Evolutionary conservation across 2,329 filamentous ascomycete species (phyloP).

Genomic region (Colletotrichum aenigma): DNA sequence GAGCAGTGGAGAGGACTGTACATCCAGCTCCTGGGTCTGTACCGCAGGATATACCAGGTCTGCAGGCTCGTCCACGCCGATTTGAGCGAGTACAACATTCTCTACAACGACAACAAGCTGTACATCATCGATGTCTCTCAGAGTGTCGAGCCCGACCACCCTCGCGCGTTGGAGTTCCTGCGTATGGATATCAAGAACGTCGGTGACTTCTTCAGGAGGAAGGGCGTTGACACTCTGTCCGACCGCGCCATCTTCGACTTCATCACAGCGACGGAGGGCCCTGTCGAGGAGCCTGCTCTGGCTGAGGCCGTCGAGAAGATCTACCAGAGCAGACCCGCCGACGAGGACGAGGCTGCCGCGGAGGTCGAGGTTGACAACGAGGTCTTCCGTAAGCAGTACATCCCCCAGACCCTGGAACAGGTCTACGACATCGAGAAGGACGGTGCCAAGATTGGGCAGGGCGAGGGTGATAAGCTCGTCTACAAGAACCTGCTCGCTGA

Average conservation of each 20-base stretch:
- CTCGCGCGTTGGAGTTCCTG: slow-evolving; percentile 88
- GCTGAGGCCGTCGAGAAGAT: slow-evolving; percentile 67
- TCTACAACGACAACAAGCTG: slow-evolving; percentile 82
- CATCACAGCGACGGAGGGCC: slow-evolving; percentile 68
- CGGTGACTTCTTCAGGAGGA: slow-evolving; percentile 86
- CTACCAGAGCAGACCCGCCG: slow-evolving; percentile 59
- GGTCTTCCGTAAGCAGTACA: slow-evolving; percentile 95
- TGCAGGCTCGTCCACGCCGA: slow-evolving; percentile 95
- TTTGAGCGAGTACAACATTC: slow-evolving; percentile 96
- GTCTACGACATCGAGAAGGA: slow-evolving; percentile 97
- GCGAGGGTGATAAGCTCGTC: slow-evolving; percentile 77
- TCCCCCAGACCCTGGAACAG: slow-evolving; percentile 92
- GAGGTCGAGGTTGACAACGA: slow-evolving; percentile 81
- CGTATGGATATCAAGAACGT: slow-evolving; percentile 99
- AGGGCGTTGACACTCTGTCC: slow-evolving; percentile 80
- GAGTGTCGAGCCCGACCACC: slow-evolving; percentile 96
- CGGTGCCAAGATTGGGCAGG: slow-evolving; percentile 75
- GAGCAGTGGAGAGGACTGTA: slow-evolving; percentile 81
- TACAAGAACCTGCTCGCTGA: slow-evolving; percentile 86
- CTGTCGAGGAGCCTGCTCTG: slow-evolving; percentile 66
- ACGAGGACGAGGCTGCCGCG: slow-evolving; percentile 54
- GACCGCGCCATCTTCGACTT: slow-evolving; percentile 87
- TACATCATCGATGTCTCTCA: slow-evolving; percentile 98
- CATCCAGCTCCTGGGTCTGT: slow-evolving; percentile 81
- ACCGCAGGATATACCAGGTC: slow-evolving; percentile 91